A percentile compares a stretch with the other conserved stretches of the same genome.
phyloP scores from a whole-genome alignment of 2,329 filamentous ascomycete species.

The Alternaria longipes region DNA sequence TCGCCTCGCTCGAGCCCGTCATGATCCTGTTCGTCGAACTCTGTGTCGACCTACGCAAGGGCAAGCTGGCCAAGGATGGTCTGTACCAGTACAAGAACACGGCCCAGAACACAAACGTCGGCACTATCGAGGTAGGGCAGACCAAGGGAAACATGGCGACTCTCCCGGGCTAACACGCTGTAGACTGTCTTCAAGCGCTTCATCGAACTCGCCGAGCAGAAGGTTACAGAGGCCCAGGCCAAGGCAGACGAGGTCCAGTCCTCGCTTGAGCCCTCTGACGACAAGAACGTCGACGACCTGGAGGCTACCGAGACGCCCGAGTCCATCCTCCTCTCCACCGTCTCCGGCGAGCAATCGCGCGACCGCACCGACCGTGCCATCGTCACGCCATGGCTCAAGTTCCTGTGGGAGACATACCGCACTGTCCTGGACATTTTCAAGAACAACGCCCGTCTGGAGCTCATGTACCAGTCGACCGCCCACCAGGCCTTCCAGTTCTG shows the following conservation, averaged over 20 bases:
- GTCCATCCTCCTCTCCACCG: constrained; percentile 95
- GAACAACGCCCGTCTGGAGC: constrained; percentile 97
- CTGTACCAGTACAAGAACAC: constrained; percentile 99
- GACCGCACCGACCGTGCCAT: constrained; percentile 98
- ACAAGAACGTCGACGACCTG: constrained; percentile 87
- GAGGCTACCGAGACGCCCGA: constrained; percentile 98
- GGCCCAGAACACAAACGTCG: constrained; percentile 97
- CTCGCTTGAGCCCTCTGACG: constrained; percentile 78
- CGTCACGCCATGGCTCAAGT: constrained; percentile 99
- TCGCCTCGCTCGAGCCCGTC: constrained; percentile 94
- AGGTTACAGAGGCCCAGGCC: constrained; percentile 93
- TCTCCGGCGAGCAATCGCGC: constrained; percentile 96
- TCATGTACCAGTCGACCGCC: constrained; percentile 98
- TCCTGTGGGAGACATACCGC: constrained; percentile 98
- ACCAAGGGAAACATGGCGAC: not conserved
- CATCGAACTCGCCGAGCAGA: constrained; percentile 94
- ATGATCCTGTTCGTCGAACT: constrained; percentile 98
- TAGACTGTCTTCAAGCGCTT: constrained; percentile 91
- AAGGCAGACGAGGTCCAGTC: constrained; percentile 97
- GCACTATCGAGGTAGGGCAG: constrained; percentile 83
- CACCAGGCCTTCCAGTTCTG: constrained; percentile 99
- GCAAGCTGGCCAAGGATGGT: constrained; percentile 97
- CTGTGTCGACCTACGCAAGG: constrained; percentile 96
- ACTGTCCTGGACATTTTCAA: constrained; percentile 98
- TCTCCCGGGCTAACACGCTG: constrained; percentile 21